Evolutionary conservation across 495 filamentous ascomycete species (phyloP), one percentile per base, ranked within the genome.

Genomic region (Pseudoneurospora amorphoporcata): DNA sequence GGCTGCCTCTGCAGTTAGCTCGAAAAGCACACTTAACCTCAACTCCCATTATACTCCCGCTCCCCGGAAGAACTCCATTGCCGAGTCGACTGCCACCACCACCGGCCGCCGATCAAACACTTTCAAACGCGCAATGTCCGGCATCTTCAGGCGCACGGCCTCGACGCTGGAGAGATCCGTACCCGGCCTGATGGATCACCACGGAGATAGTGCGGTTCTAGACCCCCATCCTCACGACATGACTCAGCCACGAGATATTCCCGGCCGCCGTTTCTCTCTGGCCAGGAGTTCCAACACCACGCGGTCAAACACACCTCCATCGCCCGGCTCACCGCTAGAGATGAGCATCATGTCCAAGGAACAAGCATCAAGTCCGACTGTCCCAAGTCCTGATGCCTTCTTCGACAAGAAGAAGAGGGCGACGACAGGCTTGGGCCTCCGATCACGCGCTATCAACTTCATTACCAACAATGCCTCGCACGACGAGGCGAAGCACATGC

Each of bases 291-390:
- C 77, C 72, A 73, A 76, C 70, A 85, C 84, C 32, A 86, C 84
- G n/a, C 80, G 84, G 74, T 87, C 86, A 32, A 87, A 84, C 73
- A 80, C 85, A 14, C 86, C 86, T 23, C 86, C 86, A 4, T 87
- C 86, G 35, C 86, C 85, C 14, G 79, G 78, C 53, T 86, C 86
- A 39, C 78, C 82, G 8, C 68, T 80, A 19, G 83, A 83, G 70
- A 81, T 77, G 76, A 74, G 75, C 32, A 69, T 76, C 38, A 79
- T 68, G 69, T 71, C 78, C 23, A 78, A 77, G 69, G 76, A 79
- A 10, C 75, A 78, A 68, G 75, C 80, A 0, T 79, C 80, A 32
- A 74, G 70, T 14, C 74, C 81, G 17, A 80, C 78, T 5, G 82
- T 85, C 19, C 83, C 85, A 45, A 76, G 72, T 2, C 70, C 76